Evolutionary conservation across 225 moss, liverwort and hornwort species (phyloP).

Genomic region (Sphagnum tenellum): DNA sequence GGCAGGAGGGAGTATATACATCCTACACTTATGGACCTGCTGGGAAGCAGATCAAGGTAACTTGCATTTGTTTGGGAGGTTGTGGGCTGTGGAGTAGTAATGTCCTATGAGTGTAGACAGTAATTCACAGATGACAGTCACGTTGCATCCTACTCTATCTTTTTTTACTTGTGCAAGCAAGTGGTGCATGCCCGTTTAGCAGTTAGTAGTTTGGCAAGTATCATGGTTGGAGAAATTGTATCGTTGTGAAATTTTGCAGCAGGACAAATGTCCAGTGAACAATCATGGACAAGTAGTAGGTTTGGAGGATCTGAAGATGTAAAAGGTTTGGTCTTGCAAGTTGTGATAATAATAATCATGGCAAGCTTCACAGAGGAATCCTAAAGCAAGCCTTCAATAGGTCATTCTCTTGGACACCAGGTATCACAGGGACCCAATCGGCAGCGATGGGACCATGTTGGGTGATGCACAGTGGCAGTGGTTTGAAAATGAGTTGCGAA

Average conservation of each 20-base stretch:
- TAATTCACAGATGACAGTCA: no score
- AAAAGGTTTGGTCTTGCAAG: background rate
- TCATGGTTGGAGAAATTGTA: no score
- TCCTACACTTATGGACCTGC: constrained; percentile 73
- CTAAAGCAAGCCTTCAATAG: constrained; percentile 59
- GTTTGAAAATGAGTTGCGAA: constrained; percentile 67
- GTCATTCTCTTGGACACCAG: constrained; percentile 95
- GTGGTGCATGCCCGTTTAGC: no score
- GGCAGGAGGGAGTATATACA: constrained; percentile 84
- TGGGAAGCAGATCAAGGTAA: constrained; percentile 85
- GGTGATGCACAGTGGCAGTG: constrained; percentile 87
- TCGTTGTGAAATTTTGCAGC: no score
- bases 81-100: no score
- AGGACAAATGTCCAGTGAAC: no score
- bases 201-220: no score
- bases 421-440: constrained; percentile 84
- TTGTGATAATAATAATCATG: background rate
- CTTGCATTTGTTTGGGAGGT: background rate
- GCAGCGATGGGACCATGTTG: constrained; percentile 71
- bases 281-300: no score
- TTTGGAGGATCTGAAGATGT: no score
- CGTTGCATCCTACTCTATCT: no score
- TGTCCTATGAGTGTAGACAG: no score
- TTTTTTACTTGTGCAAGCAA: no score
- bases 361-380: constrained; percentile 15